Percentiles rank a stretch among this genome's conserved stretches.
phyloP scores from a whole-genome alignment of 768 basidiomycete species.

The Sarcodon sp. region DNA sequence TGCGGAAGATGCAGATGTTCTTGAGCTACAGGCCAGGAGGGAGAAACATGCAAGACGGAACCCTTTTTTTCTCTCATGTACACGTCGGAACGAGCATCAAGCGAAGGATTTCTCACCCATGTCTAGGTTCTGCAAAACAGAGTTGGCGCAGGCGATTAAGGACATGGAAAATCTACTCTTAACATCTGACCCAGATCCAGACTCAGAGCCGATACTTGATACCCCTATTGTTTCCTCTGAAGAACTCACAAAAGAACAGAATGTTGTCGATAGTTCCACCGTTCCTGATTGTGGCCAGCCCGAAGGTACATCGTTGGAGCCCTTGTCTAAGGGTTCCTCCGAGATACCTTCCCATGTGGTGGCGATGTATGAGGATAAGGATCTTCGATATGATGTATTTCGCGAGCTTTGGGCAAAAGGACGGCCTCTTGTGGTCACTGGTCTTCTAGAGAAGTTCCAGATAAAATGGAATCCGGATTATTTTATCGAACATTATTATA shows the following conservation, averaged over 20 bases:
- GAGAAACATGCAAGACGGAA: slow-evolving; percentile 54
- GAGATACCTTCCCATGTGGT: slow-evolving; percentile 28
- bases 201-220: slow-evolving; percentile 3
- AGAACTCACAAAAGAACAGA: slow-evolving; percentile 2
- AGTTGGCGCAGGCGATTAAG: slow-evolving; percentile 49
- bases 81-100: slow-evolving; percentile 57
- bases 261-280: background rate
- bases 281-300: background rate
- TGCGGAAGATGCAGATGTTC: slow-evolving; percentile 33
- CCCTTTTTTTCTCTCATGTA: slow-evolving; percentile 66
- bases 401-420: slow-evolving; percentile 61
- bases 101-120: slow-evolving; percentile 65
- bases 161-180: slow-evolving; percentile 52
- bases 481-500: slow-evolving; percentile 58
- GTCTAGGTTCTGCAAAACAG: slow-evolving; percentile 55
- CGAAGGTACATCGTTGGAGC: background rate
- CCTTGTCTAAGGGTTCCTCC: background rate
- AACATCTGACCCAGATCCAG: slow-evolving; percentile 9
- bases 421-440: slow-evolving; percentile 68
- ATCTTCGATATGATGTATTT: slow-evolving; percentile 50
- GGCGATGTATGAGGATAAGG: slow-evolving; percentile 28
- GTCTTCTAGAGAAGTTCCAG: slow-evolving; percentile 45
- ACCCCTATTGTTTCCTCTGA: slow-evolving; percentile 2
- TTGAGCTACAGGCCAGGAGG: slow-evolving; percentile 34
- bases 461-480: slow-evolving; percentile 75